Conservation (phyloP, 1,284 basidiomycete species). For the Bondarzewia mesenterica region DNA sequence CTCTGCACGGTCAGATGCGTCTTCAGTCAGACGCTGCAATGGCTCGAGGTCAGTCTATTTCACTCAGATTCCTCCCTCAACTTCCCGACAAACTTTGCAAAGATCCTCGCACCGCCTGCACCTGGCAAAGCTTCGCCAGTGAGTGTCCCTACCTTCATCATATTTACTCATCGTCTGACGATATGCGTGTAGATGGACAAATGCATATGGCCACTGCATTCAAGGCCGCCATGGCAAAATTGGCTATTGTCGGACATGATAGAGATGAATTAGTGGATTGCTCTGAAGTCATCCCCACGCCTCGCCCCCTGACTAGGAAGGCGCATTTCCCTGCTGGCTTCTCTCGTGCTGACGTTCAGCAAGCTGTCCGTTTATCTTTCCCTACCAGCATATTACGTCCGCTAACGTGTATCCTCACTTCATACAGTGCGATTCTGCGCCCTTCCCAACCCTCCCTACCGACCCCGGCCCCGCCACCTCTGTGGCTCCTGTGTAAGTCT, state of each 20-base stretch:
- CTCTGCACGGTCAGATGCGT: not conserved
- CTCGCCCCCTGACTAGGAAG: not conserved
- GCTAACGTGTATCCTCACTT: not conserved
- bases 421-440: not conserved
- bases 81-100: slow-evolving; percentile 17
- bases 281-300: slow-evolving; percentile 25
- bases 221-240: slow-evolving; percentile 19
- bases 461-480: not conserved
- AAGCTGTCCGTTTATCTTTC: not conserved
- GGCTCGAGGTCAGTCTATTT: not conserved
- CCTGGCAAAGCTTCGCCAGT: slow-evolving; percentile 27
- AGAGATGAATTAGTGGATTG: slow-evolving; percentile 21
- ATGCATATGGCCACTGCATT: slow-evolving; percentile 18
- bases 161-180: not conserved
- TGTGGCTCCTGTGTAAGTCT: not conserved
- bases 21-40: not conserved
- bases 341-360: not conserved
- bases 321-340: not conserved
- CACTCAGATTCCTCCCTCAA: not conserved
- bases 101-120: slow-evolving; percentile 24
- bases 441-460: not conserved
- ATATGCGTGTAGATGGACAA: slow-evolving; percentile 7
- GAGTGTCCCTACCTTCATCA: not conserved
- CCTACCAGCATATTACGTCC: not conserved
- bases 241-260: slow-evolving; percentile 23